Evolutionary conservation across 2,329 filamentous ascomycete species (phyloP), one percentile per base, ranked within the genome.

Genomic region (Teratosphaeria destructans): DNA sequence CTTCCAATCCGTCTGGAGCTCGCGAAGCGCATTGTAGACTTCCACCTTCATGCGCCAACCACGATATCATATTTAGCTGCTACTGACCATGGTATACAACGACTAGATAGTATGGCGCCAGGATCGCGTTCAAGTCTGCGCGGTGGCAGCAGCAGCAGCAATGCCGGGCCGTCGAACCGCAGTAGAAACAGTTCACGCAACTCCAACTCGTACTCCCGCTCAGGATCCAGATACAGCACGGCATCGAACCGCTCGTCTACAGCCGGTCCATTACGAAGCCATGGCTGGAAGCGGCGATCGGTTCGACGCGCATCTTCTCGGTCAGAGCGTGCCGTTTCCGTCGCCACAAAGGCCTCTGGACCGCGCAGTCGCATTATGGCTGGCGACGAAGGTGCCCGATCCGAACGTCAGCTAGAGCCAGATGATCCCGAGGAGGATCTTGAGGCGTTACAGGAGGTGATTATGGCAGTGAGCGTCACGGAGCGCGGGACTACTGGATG

Each of bases 401-500:
- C 61, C 6, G 54, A 58, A 12, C 59, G 60, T 6, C 60, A 63
- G 26, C 35, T 3, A 12, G 53, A 35, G n/a, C 59, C 27, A 10
- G 58, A 64, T 23, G 62, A 64, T 3, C 58, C 63, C 23, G 62
- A 56, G 27, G 16, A 34, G 14, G 59, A 64, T n/a, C 52, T 63
- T n/a, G 83, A 86, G 59, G 70, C 76, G 0, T 69, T 85, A 43
- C 81, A 83, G 59, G 89, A 94, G 69, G 75, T 90, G 29, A 81
- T 95, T 60, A 89, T 95, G 84, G 89, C 90, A 0, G 77, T 96
- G 27, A 85, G 95, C 60, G 79, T 93, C 71, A 84, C 81, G 62
- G 81, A 85, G n/a, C 81, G 83, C 34, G 85, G 82, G 0, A 85
- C 81, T 0, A 79, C 96, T 19, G 93, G 93, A 0, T 96, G 91